Evolutionary conservation across 1,284 basidiomycete species (phyloP), one percentile per base, ranked within the genome.

Genomic region (Hypsizygus ulmarius): DNA sequence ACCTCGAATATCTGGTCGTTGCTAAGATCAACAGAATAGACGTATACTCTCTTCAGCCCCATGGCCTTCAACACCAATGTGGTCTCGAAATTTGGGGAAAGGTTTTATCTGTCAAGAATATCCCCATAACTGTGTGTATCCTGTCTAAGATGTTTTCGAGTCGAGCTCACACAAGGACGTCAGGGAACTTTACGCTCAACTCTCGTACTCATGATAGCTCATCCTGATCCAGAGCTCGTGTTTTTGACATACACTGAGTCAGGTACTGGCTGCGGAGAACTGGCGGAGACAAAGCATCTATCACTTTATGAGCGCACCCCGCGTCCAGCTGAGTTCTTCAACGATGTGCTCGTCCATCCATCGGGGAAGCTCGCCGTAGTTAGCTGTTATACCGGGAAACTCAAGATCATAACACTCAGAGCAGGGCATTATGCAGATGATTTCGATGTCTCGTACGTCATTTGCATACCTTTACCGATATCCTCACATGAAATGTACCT

Each of bases 151-250:
- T 25, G 27, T 5, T 28, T 18, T 30, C 3, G 12, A 35, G 48
- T 50, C 53, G 33, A 59, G 29, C 15, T 12, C 21, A 25, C 21
- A 25, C 21, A 25, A 38, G 30, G 48, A 37, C 40, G 21, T 39
- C 43, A 82, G 78, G 66, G 73, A 37, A 68, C 69, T 14, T 62
- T 64, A 10, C 66, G 68, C 38, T 77, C 77, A 9, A 79, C 77
- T 55, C 56, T 90, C 11, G 63, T 87, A 14, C 71, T 87, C 15
- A 70, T 88, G 59, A 76, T 84, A 0, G 84, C 85, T 52, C 85
- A 88, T 56, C 87, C 88, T 1, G 79, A 87, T 30, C 84, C 86
- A 4, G 79, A 81, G 53, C 69, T 88, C 6, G 63, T 89, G 25
- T 71, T 88, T 52, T 66, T 90, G 18, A 61, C 69, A 6, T 85